Evolutionary conservation across 2,329 filamentous ascomycete species (phyloP).

Genomic region (Alternaria triticimaculans): DNA sequence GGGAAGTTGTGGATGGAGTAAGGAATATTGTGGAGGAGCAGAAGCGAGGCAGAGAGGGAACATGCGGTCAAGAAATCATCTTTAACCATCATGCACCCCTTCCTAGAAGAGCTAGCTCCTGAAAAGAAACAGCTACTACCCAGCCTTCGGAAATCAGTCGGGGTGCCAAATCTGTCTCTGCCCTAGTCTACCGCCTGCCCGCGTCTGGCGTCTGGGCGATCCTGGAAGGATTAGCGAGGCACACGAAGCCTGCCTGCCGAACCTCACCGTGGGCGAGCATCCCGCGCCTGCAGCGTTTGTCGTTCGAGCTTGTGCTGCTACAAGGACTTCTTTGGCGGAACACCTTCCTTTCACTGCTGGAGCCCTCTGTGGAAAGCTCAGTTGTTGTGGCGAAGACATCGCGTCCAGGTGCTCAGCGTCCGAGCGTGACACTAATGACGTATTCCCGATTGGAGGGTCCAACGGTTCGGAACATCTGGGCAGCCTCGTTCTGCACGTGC

Average conservation of each 20-base stretch:
- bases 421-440: slow-evolving; percentile 14
- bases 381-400: not conserved
- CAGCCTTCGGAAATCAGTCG: slow-evolving; percentile 28
- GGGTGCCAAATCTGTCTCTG: slow-evolving; percentile 18
- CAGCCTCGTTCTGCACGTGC: slow-evolving; percentile 11
- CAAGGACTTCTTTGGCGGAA: not conserved
- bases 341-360: not conserved
- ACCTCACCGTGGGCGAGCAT: slow-evolving; percentile 21
- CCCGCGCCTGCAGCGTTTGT: not conserved
- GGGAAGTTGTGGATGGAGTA: not conserved
- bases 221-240: slow-evolving; percentile 27
- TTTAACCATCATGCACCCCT: slow-evolving; percentile 23
- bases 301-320: not conserved
- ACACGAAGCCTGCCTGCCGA: slow-evolving; percentile 15
- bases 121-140: slow-evolving; percentile 25
- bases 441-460: slow-evolving; percentile 6
- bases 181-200: slow-evolving; percentile 20
- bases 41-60: slow-evolving; percentile 16
- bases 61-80: slow-evolving; percentile 31
- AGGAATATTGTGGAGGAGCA: not conserved
- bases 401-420: slow-evolving; percentile 5
- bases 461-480: slow-evolving; percentile 3
- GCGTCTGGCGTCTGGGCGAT: slow-evolving; percentile 18
- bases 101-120: slow-evolving; percentile 25
- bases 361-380: not conserved